Evolutionary conservation across 2,329 filamentous ascomycete species (phyloP), one percentile per base, ranked within the genome.

Genomic region (Fusarium sp.): DNA sequence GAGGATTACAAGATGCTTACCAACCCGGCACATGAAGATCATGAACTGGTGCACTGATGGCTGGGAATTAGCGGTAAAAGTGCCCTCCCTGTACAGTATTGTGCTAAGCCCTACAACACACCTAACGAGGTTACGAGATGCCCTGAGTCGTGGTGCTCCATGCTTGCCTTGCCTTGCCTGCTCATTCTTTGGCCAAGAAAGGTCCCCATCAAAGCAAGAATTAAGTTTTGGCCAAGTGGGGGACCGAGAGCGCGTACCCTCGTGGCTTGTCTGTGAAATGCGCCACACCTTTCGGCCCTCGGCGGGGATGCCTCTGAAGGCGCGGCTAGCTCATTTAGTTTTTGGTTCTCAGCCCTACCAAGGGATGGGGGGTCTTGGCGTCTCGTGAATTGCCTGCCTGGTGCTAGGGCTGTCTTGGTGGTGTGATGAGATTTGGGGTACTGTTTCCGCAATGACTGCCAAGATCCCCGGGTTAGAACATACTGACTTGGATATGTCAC

Each of bases 41-140:
- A 21, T 4, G n/a, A 18, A 56, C 14, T 17, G 15, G 15, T 35
- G 13, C 15, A 7, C 21, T 18, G 17, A 35, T 43, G 18, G 40
- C 42, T 48, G 48, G 36, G 55, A 31, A 55, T 43, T 39, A 13
- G 27, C 39, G 58, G 63, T 37, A 58, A 47, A 29, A 6, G 35
- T 31, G 23, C 15, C 47, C 36, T 66, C n/a, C n/a, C n/a, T n/a
- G n/a, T n/a, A n/a, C 36, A 37, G 21, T 37, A 37, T 17, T 33
- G 27, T 56, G 35, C 66, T 68, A 68, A 69, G 66, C 66, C 66
- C 66, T 68, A 61, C 58, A 60, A 31, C 37, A 63, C n/a, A n/a
- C n/a, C n/a, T n/a, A n/a, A n/a, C n/a, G n/a, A n/a, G n/a, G n/a
- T n/a, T n/a, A n/a, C 31, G 47, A 51, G 15, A 31, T 29, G 35